Evolutionary conservation across 2,329 filamentous ascomycete species (phyloP).

Genomic region (Fragosphaeria purpurea): DNA sequence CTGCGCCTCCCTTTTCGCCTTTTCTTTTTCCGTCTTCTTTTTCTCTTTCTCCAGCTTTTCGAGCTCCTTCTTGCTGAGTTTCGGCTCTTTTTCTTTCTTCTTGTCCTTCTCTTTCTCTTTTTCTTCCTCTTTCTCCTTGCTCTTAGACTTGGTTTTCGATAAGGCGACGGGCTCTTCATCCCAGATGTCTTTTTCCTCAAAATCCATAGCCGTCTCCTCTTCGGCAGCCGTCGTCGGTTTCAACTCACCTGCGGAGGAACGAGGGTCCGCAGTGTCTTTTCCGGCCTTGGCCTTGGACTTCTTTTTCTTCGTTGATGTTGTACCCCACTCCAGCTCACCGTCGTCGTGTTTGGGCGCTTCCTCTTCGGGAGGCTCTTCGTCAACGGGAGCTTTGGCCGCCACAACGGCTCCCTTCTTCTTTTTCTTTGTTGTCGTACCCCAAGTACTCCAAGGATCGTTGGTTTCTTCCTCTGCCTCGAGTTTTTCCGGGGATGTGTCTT

Average conservation of each 20-base stretch:
- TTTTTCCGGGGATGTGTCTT: constrained; percentile 27
- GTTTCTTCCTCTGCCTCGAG: constrained; percentile 20
- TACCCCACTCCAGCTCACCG: constrained; percentile 24
- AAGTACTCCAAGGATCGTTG: constrained; percentile 23
- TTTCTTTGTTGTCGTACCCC: constrained; percentile 21
- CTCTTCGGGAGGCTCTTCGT: constrained; percentile 28
- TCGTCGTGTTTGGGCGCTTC: constrained; percentile 31
- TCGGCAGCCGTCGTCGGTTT: constrained; percentile 33
- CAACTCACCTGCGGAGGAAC: constrained; percentile 35
- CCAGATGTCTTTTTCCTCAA: constrained; percentile 23
- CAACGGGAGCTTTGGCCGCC: constrained; percentile 18
- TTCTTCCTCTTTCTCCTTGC: constrained; percentile 30
- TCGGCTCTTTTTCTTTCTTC: constrained; percentile 30
- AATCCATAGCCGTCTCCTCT: constrained; percentile 29
- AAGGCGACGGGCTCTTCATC: constrained; percentile 22
- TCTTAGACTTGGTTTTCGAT: constrained; percentile 28
- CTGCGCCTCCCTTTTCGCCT: constrained; percentile 29
- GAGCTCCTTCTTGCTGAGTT: constrained; percentile 39
- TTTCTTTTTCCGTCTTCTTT: constrained; percentile 30
- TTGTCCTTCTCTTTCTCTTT: constrained; percentile 18
- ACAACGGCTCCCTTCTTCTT: constrained; percentile 15
- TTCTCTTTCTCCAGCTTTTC: constrained; percentile 38
- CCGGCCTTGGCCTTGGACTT: constrained; percentile 19
- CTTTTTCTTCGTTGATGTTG: constrained; percentile 20
- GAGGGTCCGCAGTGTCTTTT: constrained; percentile 25